Conservation (phyloP, 177 flowering plant genomes). For the Vitis hybrid region DNA sequence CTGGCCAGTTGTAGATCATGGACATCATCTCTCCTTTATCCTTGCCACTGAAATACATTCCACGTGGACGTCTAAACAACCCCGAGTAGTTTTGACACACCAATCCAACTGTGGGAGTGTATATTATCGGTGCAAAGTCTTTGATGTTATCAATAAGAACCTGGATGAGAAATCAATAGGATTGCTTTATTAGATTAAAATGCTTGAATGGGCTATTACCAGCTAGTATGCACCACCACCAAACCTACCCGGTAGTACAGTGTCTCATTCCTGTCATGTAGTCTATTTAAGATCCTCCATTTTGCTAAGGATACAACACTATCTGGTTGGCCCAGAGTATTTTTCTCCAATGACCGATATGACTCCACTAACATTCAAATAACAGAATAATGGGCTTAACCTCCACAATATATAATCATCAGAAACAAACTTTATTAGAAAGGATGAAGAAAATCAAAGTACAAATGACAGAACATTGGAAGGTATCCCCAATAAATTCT, state of each 20-base stretch:
- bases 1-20: slow-evolving; percentile 99
- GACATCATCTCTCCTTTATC: slow-evolving; percentile 99
- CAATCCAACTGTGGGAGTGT: slow-evolving; percentile 97
- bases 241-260: slow-evolving; percentile 84
- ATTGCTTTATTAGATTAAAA: slow-evolving; percentile 2
- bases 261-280: slow-evolving; percentile 98
- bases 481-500: not conserved
- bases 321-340: slow-evolving; percentile 58
- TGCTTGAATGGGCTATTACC: not conserved
- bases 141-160: slow-evolving; percentile 92
- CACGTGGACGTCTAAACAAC: slow-evolving; percentile 96
- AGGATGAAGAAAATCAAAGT: too few species aligned
- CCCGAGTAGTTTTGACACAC: slow-evolving; percentile 98
- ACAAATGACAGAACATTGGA: not conserved
- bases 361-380: slow-evolving; percentile 72
- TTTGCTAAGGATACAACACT: slow-evolving; percentile 70
- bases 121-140: slow-evolving; percentile 94
- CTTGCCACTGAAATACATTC: slow-evolving; percentile 99
- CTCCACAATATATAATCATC: too few species aligned
- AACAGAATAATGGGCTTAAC: slow-evolving; percentile 10
- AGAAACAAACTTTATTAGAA: not conserved
- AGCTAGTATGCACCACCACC: not conserved
- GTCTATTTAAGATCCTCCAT: slow-evolving; percentile 94
- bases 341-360: slow-evolving; percentile 80
- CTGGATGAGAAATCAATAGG: slow-evolving; percentile 34